A percentile compares a stretch with the other conserved stretches of the same genome.
Evolutionary conservation across 352 stramenopile species (phyloP).

Genomic region (Pythium insidiosum): DNA sequence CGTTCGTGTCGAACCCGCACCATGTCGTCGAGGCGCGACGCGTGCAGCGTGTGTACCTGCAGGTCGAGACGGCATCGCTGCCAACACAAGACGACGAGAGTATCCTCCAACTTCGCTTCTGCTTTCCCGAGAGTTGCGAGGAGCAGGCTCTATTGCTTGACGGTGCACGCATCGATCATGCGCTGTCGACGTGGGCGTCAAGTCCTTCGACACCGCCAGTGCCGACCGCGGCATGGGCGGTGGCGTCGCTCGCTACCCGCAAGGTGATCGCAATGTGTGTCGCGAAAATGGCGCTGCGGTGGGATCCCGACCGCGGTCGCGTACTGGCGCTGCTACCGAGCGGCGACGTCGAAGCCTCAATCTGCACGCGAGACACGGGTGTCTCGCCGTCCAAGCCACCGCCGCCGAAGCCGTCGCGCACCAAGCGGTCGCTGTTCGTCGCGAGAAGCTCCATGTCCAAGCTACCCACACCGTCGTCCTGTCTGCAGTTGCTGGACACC

Average conservation of each 20-base stretch:
- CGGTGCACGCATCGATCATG: conserved; percentile 39
- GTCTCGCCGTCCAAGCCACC: not conserved
- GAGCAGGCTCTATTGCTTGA: conserved; percentile 36
- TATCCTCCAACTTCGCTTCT: conserved; percentile 19
- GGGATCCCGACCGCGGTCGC: conserved; percentile 3
- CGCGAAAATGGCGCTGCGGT: conserved; percentile 3
- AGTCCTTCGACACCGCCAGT: too few species aligned
- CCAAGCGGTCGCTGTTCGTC: conserved; percentile 20
- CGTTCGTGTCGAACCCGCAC: conserved; percentile 21
- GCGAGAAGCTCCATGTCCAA: conserved; percentile 8
- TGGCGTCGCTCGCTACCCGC: conserved; percentile 6
- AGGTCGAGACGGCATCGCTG: conserved; percentile 38
- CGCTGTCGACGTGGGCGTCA: too few species aligned
- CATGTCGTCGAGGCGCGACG: conserved; percentile 28
- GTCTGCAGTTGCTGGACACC: conserved; percentile 38
- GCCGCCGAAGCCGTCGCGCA: not conserved
- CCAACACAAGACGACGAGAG: too few species aligned
- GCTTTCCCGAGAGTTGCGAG: conserved; percentile 36
- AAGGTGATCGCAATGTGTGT: conserved; percentile 10
- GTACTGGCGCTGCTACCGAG: conserved; percentile 14
- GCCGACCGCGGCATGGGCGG: conserved; percentile 24
- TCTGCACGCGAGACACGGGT: conserved; percentile 5
- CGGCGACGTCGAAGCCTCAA: conserved; percentile 8
- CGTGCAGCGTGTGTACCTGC: conserved; percentile 38
- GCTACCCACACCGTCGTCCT: conserved; percentile 21